Conservation (phyloP, 371 early-diverging fungal species). For the Syncephalastrum monosporum region DNA sequence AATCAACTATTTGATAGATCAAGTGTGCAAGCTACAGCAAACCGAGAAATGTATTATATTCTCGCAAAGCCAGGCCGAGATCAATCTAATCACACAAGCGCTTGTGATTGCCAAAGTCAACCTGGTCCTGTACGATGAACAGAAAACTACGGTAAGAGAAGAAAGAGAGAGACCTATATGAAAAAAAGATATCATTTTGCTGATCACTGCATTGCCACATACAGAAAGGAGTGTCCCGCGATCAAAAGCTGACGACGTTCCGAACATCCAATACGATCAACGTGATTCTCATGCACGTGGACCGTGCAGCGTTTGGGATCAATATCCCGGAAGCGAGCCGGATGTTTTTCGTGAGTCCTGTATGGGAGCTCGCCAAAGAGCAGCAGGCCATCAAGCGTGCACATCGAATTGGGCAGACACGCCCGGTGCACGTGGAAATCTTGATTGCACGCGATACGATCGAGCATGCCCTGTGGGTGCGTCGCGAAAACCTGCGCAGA, state of each 20-base stretch:
- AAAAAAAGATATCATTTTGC: background rate
- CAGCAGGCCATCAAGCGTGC: conserved; percentile 88
- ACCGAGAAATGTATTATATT: conserved; percentile 64
- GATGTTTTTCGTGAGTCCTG: conserved; percentile 71
- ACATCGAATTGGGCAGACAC: conserved; percentile 84
- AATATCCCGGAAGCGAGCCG: conserved; percentile 71
- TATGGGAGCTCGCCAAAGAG: conserved; percentile 64
- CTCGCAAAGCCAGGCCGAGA: conserved; percentile 47
- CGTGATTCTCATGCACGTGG: conserved; percentile 72
- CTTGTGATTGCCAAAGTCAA: conserved; percentile 53
- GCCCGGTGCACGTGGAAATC: conserved; percentile 77
- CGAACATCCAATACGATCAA: conserved; percentile 63
- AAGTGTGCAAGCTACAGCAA: conserved; percentile 31
- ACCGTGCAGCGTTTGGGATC: conserved; percentile 72
- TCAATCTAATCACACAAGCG: conserved; percentile 48
- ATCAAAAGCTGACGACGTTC: conserved; percentile 63
- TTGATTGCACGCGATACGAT: conserved; percentile 66
- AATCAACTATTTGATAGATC: conserved; percentile 54
- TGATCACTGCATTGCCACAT: background rate
- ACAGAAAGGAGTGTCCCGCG: conserved; percentile 23
- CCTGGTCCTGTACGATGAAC: conserved; percentile 55
- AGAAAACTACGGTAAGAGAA: conserved; percentile 30
- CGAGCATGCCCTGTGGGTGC: conserved; percentile 64
- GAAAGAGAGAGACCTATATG: background rate
- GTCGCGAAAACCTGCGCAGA: conserved; percentile 32